Evolutionary conservation across 2,329 filamentous ascomycete genomes (phyloP), one percentile per base, ranked within the genome.

Genomic region (Fusarium fujikuroi): DNA sequence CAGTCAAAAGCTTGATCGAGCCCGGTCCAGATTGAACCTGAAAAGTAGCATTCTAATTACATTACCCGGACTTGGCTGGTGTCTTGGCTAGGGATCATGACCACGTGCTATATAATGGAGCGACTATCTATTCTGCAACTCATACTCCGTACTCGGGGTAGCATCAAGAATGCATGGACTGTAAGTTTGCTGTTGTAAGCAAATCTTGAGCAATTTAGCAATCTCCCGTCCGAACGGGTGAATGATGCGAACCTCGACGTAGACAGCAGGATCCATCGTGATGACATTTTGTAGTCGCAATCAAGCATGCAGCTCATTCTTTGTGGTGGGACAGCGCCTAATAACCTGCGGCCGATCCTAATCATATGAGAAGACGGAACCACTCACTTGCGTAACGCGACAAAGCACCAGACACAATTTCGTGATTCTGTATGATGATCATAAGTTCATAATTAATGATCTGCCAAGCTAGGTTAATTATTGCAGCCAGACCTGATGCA

Each of bases 261-360:
- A 34, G 25, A 73, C 52, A 66, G 15, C n/a, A 40, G 49, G 42
- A 40, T 54, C n/a, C 39, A 37, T 56, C 66, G 21, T 47, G 23
- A 36, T 28, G 18, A 28, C 25, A 7, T 39, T 19, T 30, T 30
- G 30, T 39, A 19, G 25, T 50, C 15, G 30, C 37, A 47, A 34
- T 37, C 54, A 52, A 46, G 40, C 36, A 40, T 32, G 52, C 47
- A 70, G 30, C 36, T 69, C 32, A 25, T 43, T 59, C 43, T 57
- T 19, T 21, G 40, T 43, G 32, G 66, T 54, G 54, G 47, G 42
- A 70, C 54, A 53, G 23, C 18, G 15, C 54, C 42, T 70, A 47
- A 44, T 44, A 63, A 62, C 52, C 28, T 62, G 40, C 57, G 42
- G 71, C 34, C 67, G 71, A 74, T 74, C 71, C 49, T 34, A 74